A percentile compares a stretch with the other conserved stretches of the same genome.
Conservation (phyloP, 1,284 basidiomycete genomes). For the Somion occarium region DNA sequence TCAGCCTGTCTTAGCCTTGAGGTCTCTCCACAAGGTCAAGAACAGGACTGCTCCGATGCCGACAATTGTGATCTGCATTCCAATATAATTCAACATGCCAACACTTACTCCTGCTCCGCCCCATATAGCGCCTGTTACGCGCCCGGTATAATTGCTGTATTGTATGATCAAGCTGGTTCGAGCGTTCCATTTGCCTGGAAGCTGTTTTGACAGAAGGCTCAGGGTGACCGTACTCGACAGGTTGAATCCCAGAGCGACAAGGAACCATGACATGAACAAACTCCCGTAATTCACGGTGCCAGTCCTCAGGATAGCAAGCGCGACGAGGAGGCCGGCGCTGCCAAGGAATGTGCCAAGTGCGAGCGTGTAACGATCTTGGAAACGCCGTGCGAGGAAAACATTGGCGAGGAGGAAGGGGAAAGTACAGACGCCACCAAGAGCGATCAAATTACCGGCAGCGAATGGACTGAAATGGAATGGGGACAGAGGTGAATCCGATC, state of each 20-base stretch:
- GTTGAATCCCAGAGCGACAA: conserved; percentile 67
- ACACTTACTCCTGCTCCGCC: conserved; percentile 61
- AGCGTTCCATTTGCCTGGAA: conserved; percentile 58
- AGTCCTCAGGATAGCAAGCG: conserved; percentile 40
- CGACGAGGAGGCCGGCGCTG: conserved; percentile 45
- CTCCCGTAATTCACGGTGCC: conserved; percentile 42
- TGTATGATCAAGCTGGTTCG: conserved; percentile 55
- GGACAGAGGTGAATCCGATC: conserved; percentile 22
- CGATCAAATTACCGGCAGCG: conserved; percentile 67
- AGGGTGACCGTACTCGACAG: conserved; percentile 62
- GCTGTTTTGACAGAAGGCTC: conserved; percentile 61
- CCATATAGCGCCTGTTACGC: conserved; percentile 62
- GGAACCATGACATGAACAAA: conserved; percentile 63
- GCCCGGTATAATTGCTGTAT: conserved; percentile 61
- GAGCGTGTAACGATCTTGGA: conserved; percentile 60
- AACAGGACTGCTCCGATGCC: conserved; percentile 54
- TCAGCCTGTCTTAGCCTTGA: conserved; percentile 54
- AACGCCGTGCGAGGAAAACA: conserved; percentile 47
- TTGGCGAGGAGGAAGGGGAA: conserved; percentile 67
- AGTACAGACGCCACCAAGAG: conserved; percentile 55
- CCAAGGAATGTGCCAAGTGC: conserved; percentile 50
- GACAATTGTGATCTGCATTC: conserved; percentile 58
- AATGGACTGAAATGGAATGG: conserved; percentile 56
- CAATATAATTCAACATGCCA: conserved; percentile 60
- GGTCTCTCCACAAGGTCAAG: conserved; percentile 50